Conservation (phyloP, 306 rosid species). For the Cucurbita pepo region DNA sequence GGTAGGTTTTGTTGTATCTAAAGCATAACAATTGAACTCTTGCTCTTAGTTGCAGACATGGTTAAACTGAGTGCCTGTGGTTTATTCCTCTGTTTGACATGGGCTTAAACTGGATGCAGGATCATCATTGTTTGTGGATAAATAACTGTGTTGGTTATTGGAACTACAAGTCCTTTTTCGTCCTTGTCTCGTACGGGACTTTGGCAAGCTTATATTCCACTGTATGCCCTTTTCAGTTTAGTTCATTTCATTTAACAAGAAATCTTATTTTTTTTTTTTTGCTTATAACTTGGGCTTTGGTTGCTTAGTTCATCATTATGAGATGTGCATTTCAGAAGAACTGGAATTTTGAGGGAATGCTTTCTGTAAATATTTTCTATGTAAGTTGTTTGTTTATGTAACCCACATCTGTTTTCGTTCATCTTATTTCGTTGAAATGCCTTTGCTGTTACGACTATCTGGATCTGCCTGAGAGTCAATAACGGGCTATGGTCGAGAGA, state of each 20-base stretch:
- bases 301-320: constrained; percentile 10
- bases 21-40: neutral
- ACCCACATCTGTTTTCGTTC: neutral
- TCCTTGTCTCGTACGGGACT: constrained; percentile 41
- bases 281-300: neutral
- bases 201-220: constrained; percentile 40
- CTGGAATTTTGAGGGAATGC: constrained; percentile 22
- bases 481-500: no score
- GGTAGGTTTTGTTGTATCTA: constrained; percentile 40
- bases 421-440: neutral
- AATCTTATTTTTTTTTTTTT: neutral
- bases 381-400: constrained; percentile 30
- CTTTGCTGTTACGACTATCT: no score
- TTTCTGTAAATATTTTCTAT: constrained; percentile 33
- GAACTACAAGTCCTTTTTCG: constrained; percentile 74
- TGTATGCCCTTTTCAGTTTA: constrained; percentile 26
- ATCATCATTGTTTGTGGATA: constrained; percentile 85
- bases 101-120: constrained; percentile 39
- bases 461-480: no score
- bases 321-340: constrained; percentile 43
- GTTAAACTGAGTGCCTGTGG: neutral
- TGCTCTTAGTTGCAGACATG: constrained; percentile 2
- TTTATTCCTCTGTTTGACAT: neutral
- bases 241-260: neutral
- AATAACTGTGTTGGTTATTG: constrained; percentile 86